Base-by-base conservation (phyloP, 1,284 basidiomycete species). In the Phellopilus nigrolimitatus region DNA sequence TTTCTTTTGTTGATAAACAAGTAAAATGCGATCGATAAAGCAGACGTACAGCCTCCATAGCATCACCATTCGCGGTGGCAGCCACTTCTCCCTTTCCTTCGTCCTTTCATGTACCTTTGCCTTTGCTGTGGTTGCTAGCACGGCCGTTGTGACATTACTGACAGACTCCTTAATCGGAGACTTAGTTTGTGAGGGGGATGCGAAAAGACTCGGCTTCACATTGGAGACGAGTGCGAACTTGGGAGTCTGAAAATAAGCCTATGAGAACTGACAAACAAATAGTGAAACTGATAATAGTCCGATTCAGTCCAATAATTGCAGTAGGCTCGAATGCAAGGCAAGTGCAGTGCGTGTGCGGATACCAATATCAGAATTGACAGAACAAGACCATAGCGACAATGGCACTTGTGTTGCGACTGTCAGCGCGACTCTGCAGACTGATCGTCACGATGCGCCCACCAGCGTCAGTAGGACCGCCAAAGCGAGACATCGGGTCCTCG, bases 101-200 rank as follows among this genome's bases (percentile, higher is more conserved):
- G n/a, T n/a, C 76, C 88, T 93, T 64, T 93, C 91, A 57, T 94
- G 79, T 2, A 93, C 92, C 66, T 92, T 91, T 12, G 89, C 90
- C 68, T 92, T 95, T 0, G 91, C 93, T 0, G 94, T 98, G 1
- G 94, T 97, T 4, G 92, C 95, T 36, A 5, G n/a, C n/a, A 98
- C 92, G 24, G 92, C 95, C 9, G 93, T 87, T 34, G 89, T 89
- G 48, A 94, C 85, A 69, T 95, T 95, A 40, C 88, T 81, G 36
- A 91, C 85, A 1, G 88, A 78, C 70, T 95, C 93, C 70, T 92
- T 94, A 68, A 91, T 90, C 1, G 89, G 89, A 10, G 92, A 88
- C 65, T 91, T 91, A 43, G 82, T 85, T 2, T 80, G 76, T 12
- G 85, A 71, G 5, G 91, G 92, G 67, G 97, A 97, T 1, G 92